A percentile compares a stretch with the other conserved stretches of the same genome.
These are phyloP conservation scores for Sordariomycetes sp. DNA, from an alignment of 2,329 filamentous ascomycete species.

Conservation along the genomic window DNA sequence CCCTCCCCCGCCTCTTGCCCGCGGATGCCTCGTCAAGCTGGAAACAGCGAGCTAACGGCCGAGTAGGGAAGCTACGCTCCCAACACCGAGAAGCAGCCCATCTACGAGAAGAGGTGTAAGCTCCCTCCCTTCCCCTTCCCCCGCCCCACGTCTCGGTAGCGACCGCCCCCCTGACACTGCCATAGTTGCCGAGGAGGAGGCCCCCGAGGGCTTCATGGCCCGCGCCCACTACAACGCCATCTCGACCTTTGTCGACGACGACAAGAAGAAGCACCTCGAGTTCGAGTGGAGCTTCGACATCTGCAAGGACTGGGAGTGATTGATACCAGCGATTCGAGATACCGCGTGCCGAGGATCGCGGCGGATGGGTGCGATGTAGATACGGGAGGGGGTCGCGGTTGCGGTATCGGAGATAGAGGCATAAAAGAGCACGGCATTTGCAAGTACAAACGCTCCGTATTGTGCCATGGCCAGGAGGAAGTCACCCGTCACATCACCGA, in stretches of 20 bases:
- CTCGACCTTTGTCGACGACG: constrained; percentile 90
- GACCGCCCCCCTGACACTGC: background rate
- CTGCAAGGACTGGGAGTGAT: constrained; percentile 76
- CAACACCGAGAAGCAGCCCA: constrained; percentile 73
- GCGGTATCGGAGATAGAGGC: background rate
- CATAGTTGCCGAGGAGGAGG: constrained; percentile 78
- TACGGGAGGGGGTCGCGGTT: background rate
- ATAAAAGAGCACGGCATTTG: background rate
- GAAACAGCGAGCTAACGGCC: background rate
- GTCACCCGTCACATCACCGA: background rate
- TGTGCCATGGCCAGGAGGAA: background rate
- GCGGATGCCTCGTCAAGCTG: no score
- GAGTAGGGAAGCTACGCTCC: constrained; percentile 78
- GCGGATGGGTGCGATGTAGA: background rate
- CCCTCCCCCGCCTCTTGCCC: background rate
- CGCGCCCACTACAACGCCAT: constrained; percentile 82
- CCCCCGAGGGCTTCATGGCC: constrained; percentile 78
- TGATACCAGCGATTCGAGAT: background rate
- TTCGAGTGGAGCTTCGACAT: constrained; percentile 98
- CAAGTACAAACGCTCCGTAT: background rate
- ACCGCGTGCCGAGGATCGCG: background rate
- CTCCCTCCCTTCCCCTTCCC: constrained; percentile 8
- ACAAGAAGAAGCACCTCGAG: constrained; percentile 76
- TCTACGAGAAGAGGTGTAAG: constrained; percentile 89
- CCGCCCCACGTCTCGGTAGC: background rate